Evolutionary conservation across 169 alveolate species (phyloP), one percentile per base, ranked within the genome.

Genomic region (Plasmodium gonderi): DNA sequence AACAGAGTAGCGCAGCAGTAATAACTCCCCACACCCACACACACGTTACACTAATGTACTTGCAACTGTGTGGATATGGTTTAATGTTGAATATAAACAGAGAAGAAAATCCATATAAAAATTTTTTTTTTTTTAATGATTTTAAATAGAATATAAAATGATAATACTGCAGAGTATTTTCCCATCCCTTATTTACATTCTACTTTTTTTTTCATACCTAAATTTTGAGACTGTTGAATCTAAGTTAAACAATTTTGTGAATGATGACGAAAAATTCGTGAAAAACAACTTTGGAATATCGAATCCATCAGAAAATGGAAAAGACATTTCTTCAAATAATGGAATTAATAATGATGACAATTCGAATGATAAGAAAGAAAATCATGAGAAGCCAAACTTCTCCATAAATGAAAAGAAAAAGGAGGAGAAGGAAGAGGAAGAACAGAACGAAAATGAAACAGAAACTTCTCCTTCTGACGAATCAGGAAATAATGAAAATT

Each of bases 191-290:
- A 11, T 83, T 83, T 45, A 83, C 64, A 17, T 20, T 11, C 31
- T 83, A 0, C 7, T 83, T 11, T 5, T 83, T 45, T 69, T 69
- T 51, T 65, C 31, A 72, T 83, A 69, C 64, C 44, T 83, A 83
- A 26, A 83, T 72, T 44, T 72, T 68, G 78, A 83, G 31, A 12
- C 64, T n/a, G 92, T 76, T 11, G 83, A 83, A 14, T 69, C 65
- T 3, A 83, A 83, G 20, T n/a, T 83, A 49, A 83, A 83, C 33
- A 68, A 33, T 47, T 14, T 83, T 1, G 23, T 23, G 0, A n/a
- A 45, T 4, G 76, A 83, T 54, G 60, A 83, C 14, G 29, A 11
- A 9, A 33, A 20, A 0, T 54, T 79, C n/a, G 0, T 79, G 33
- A 49, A 51, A 31, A 65, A 23, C 67, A 17, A 4, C 60, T 40